Percentiles rank a stretch among this genome's conserved stretches.
Evolutionary conservation across 495 filamentous ascomycete species (phyloP).

Genomic region (Penicillium ochrochloron): DNA sequence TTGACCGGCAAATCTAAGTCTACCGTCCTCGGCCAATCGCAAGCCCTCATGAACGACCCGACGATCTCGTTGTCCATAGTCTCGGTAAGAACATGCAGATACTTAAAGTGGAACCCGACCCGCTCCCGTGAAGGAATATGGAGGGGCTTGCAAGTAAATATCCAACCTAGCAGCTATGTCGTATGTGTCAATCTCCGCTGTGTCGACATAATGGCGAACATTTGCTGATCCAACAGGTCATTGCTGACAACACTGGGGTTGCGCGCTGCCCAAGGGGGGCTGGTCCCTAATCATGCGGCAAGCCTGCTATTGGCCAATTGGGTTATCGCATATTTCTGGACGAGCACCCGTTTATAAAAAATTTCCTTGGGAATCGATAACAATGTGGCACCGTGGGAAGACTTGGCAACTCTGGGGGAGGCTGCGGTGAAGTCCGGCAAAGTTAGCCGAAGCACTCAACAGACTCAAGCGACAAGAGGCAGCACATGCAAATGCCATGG

Average conservation of each 20-base stretch:
- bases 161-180: constrained; percentile 12
- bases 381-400: constrained; percentile 50
- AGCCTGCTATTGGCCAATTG: constrained; percentile 52
- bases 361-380: constrained; percentile 51
- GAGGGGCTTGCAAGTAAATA: background rate
- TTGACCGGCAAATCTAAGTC: constrained; percentile 9
- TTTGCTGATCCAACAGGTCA: constrained; percentile 18
- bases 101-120: background rate
- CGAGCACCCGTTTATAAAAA: constrained; percentile 50
- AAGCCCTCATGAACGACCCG: constrained; percentile 16
- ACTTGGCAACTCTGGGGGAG: constrained; percentile 51
- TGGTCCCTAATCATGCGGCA: constrained; percentile 41
- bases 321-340: constrained; percentile 48
- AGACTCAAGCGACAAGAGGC: constrained; percentile 53
- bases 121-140: background rate
- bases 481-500: constrained; percentile 53
- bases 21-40: constrained; percentile 20
- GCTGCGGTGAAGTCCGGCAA: constrained; percentile 54
- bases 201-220: background rate
- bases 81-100: background rate
- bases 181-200: constrained; percentile 1
- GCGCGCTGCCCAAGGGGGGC: constrained; percentile 24
- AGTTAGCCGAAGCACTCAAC: constrained; percentile 48
- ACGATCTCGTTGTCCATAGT: background rate
- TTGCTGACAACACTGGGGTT: constrained; percentile 36